Evolutionary conservation across 768 basidiomycete species (phyloP), one percentile per base, ranked within the genome.

Genomic region (Termitomyces sp.): DNA sequence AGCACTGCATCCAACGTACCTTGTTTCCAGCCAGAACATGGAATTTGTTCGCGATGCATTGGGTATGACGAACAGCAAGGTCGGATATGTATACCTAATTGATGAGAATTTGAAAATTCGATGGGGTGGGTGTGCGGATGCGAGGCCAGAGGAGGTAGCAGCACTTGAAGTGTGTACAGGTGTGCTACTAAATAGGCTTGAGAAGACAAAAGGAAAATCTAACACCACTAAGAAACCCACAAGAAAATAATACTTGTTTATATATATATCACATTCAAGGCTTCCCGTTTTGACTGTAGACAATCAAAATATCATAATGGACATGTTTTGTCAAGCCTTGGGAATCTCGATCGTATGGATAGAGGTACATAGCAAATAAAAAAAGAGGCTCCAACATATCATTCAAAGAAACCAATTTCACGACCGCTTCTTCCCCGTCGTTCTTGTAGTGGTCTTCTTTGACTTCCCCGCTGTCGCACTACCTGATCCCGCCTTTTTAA

Each of bases 71-170:
- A 98, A 98, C 74, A 89, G 86, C 69, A 87, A 90, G 67, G 82
- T 98, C 33, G 96, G 95, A 20, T 97, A 96, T 68, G 87, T 95
- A 14, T 98, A 89, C 68, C 78, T 98, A 13, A 84, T 98, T 30
- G 96, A 98, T 68, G 83, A 87, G 71, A 84, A 91, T 60, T 70
- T 86, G 61, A 91, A 86, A 71, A 82, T 98, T 50, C 82, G 96
- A 20, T 98, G 96, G 96, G 95, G 89, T 1, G 96, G 85, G 10
- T 91, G 93, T 64, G 93, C 89, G 7, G 90, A 92, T 65, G 91
- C 95, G 0, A 88, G 82, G 60, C 68, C 71, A 3, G 86, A 91
- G 60, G 95, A 98, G 71, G 76, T 81, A 3, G 75, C 82, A 57
- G 81, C 85, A 13, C 73, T 97, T 56, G 78, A 87, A 70, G 84